Evolutionary conservation across 768 basidiomycete species (phyloP), one percentile per base, ranked within the genome.

Genomic region (Pulveroboletus sp.): DNA sequence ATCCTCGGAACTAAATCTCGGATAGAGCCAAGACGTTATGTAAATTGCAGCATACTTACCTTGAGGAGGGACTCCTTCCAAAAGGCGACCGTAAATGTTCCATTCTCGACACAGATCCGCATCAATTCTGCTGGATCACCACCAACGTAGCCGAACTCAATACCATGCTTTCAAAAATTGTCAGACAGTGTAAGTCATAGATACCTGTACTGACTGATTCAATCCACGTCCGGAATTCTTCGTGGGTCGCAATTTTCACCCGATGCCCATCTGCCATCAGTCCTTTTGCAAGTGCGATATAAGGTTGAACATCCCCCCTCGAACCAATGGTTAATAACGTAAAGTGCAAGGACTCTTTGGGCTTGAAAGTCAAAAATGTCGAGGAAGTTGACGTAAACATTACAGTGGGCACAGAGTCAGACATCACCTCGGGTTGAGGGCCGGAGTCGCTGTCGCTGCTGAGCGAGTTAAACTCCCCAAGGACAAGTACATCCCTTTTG

Each of bases 71-170:
- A 86, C 64, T 99, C 96, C 67, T 86, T 93, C 66, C 97, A 71
- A 70, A 98, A 98, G 0, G 93, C 83, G 33, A 98, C 86, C 0
- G 95, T 96, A 64, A 97, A 99, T 50, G 86, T 96, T 54, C 96
- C 96, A 69, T 99, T 97, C 69, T 97, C 95, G 31, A 98, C 86
- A 66, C 94, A 98, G 56, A 99, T 92, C 46, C 90, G 81, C 93
- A 98, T 94, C 37, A 99, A 73, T 68, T 98, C 95, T 1, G 96
- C 94, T 9, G 95, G 95, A 68, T 98, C 96, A 26, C 95, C 95
- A 10, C 96, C 95, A 38, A 98, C 93, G 56, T 80, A 86, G 10
- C 87, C 87, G 66, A 88, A 97, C 62, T 93, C 93, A 60, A 99
- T 96, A n/a, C 92, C 93, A 64, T 98, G 79, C 93, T 96, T 21